Base-by-base conservation (phyloP, 108 stramenopile genomes). In the Hondaea fermentalgiana region DNA sequence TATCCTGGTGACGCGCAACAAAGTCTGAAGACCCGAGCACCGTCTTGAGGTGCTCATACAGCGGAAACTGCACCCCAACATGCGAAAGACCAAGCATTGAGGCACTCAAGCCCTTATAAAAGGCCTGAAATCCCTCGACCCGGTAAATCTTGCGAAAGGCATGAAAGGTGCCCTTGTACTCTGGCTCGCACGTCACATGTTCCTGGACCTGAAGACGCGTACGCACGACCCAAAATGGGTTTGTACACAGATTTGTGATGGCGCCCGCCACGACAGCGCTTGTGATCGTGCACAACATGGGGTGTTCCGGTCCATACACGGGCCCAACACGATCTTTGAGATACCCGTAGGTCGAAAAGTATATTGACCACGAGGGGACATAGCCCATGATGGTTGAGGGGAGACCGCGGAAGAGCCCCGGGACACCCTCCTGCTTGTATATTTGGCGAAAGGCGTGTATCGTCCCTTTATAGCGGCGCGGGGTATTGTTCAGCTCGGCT, bases 21-120 rank as follows among this genome's bases (percentile, higher is more conserved):
- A 25, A 83, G n/a, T 23, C 45, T 17, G 64, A 69, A 23, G 64
- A 69, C 21, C 64, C 64, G 42, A 69, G 42, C 64, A 42, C 42
- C 14, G 25, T 23, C 76, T 83, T 83, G 3, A 83, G 76, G 51
- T 83, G 51, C 89, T 90, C 72, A 47, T 72, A 90, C 21, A 90
- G 59, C 4, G 89, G 89, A 29, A 90, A 90, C 44, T 90, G 89
- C 12, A 90, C 59, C 0, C 87, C 89, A 2, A 90, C 89, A 57
- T 90, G 89, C 21, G 69, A 55, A 14, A 90, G 89, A 43, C 89
- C 89, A 16, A 90, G 59, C 59, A 90, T 49, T 10, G 87, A 87
- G 29, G 89, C 89, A 16, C 72, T 45, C 23, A 90, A 87, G 53
- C 89, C 89, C 53, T 87, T 87, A 72, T 90, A 90, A 53, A 90